Conservation (phyloP, 2,329 filamentous ascomycete genomes). For the Aspergillus puulaauensis region DNA sequence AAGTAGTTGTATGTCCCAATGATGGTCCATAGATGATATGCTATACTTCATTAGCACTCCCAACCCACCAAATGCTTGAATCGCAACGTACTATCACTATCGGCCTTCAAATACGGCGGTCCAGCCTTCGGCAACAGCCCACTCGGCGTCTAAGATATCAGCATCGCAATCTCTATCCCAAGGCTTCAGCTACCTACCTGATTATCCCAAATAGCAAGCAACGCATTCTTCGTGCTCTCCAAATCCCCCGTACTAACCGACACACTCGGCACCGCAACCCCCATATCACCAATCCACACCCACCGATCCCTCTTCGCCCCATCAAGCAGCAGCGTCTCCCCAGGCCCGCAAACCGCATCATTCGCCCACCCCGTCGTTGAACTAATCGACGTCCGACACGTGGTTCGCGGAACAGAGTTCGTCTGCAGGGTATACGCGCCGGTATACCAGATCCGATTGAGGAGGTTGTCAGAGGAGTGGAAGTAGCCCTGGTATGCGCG, state of each 20-base stretch:
- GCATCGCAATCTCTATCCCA: no score
- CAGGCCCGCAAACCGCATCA: constrained; percentile 40
- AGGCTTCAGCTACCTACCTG: neutral
- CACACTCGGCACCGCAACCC: constrained; percentile 47
- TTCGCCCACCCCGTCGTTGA: constrained; percentile 38
- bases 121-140: constrained; percentile 38
- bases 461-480: constrained; percentile 49
- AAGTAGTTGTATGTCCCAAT: constrained; percentile 61
- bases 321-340: constrained; percentile 45
- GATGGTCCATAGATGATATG: constrained; percentile 52
- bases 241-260: constrained; percentile 47
- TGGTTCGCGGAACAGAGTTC: constrained; percentile 40
- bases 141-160: constrained; percentile 11
- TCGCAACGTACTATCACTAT: constrained; percentile 24
- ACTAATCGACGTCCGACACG: constrained; percentile 36
- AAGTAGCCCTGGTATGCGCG: constrained; percentile 56
- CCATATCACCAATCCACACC: constrained; percentile 53
- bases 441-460: constrained; percentile 60
- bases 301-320: constrained; percentile 45
- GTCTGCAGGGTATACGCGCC: constrained; percentile 56
- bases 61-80: no score
- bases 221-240: constrained; percentile 48
- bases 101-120: constrained; percentile 33
- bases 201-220: constrained; percentile 43
- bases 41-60: neutral